Percentiles rank a stretch among this genome's conserved stretches.
phyloP scores from a whole-genome alignment of 768 basidiomycete species.

The Tulasnella calospora region DNA sequence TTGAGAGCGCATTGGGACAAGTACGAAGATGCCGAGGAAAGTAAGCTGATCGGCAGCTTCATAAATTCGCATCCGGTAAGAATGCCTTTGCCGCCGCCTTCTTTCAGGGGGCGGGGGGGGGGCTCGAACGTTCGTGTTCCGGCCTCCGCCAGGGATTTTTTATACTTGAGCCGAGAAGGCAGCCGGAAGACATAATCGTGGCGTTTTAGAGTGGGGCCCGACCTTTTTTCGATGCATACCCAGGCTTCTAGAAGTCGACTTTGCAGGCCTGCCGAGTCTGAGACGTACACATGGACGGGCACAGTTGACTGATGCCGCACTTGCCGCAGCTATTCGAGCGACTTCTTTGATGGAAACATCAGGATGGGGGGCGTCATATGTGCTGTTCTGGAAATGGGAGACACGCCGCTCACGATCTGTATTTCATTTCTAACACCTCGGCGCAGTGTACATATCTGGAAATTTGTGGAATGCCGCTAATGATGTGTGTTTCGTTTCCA shows the following conservation, averaged over 20 bases:
- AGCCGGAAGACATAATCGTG: slow-evolving; percentile 66
- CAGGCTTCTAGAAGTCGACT: slow-evolving; percentile 68
- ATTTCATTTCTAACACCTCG: slow-evolving; percentile 51
- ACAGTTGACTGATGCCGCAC: background rate
- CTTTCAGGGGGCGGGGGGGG: no score
- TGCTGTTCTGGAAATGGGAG: background rate
- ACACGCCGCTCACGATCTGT: background rate
- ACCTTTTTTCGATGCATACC: slow-evolving; percentile 61
- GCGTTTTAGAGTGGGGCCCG: slow-evolving; percentile 98
- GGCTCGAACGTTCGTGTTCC: no score
- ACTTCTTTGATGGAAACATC: slow-evolving; percentile 89
- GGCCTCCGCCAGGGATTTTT: no score
- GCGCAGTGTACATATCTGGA: no score
- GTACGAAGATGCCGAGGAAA: no score
- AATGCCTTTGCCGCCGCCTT: no score
- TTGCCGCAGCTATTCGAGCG: slow-evolving; percentile 58
- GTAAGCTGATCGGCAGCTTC: no score
- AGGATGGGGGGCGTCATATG: slow-evolving; percentile 66
- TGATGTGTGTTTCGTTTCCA: background rate
- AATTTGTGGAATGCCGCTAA: no score
- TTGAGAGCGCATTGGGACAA: no score
- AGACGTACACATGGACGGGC: background rate
- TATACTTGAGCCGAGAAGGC: slow-evolving; percentile 46
- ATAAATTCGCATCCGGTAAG: no score
- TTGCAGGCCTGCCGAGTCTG: slow-evolving; percentile 75